Evolutionary conservation across 768 basidiomycete species (phyloP).

Genomic region (Termitomyces sp.): DNA sequence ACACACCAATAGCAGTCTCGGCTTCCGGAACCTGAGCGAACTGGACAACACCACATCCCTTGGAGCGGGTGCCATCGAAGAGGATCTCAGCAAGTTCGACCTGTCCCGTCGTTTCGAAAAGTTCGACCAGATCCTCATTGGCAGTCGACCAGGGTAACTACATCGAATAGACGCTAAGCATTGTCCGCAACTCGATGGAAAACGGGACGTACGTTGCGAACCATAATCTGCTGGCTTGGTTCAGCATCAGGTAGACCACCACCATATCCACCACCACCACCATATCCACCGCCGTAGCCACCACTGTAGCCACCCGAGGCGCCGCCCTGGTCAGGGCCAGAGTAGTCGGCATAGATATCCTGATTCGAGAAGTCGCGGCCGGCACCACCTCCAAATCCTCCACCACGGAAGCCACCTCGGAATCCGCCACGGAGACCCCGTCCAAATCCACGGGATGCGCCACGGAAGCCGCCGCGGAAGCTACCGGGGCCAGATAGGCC

Average conservation of each 20-base stretch:
- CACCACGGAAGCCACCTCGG: slow-evolving; percentile 55
- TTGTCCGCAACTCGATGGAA: not conserved
- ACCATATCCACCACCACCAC: slow-evolving; percentile 32
- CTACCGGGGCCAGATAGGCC: slow-evolving; percentile 76
- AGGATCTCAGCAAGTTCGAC: slow-evolving; percentile 95
- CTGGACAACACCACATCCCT: slow-evolving; percentile 95
- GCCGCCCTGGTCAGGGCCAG: slow-evolving; percentile 75
- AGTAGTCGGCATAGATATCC: slow-evolving; percentile 90
- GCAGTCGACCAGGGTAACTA: slow-evolving; percentile 99
- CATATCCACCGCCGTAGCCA: slow-evolving; percentile 33
- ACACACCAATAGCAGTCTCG: slow-evolving; percentile 87
- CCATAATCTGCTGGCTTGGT: slow-evolving; percentile 96
- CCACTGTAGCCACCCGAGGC: slow-evolving; percentile 37
- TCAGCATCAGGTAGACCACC: slow-evolving; percentile 53
- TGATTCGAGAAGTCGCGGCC: slow-evolving; percentile 83
- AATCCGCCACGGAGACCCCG: slow-evolving; percentile 44
- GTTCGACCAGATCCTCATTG: slow-evolving; percentile 95
- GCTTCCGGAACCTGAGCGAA: slow-evolving; percentile 86
- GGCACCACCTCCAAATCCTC: slow-evolving; percentile 51
- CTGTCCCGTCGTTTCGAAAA: slow-evolving; percentile 96
- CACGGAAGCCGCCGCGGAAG: slow-evolving; percentile 52
- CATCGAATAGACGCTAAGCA: not conserved
- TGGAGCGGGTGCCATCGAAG: slow-evolving; percentile 88
- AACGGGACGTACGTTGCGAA: slow-evolving; percentile 83
- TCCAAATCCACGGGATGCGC: slow-evolving; percentile 28